phyloP scores from a whole-genome alignment of 106 monocot genomes.

The Apostasia shenzhenica region DNA sequence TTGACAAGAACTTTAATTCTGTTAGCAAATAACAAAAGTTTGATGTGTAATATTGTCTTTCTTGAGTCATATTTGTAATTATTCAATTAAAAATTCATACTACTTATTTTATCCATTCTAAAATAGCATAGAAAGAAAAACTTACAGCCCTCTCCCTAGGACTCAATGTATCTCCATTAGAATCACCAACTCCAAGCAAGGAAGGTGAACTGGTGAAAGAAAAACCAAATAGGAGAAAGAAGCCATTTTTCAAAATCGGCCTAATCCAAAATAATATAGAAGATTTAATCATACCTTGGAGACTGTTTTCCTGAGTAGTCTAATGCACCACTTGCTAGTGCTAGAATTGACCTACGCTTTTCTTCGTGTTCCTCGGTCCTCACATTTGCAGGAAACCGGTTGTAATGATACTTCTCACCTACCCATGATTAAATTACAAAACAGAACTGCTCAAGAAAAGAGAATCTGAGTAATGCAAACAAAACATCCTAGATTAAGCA shows the following conservation, averaged over 20 bases:
- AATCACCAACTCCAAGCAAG: constrained; percentile 23
- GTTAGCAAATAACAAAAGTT: too few species aligned
- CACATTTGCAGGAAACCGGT: constrained; percentile 74
- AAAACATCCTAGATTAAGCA: background rate
- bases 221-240: constrained; percentile 2
- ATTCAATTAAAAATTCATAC: background rate
- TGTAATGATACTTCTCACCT: constrained; percentile 48
- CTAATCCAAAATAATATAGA: background rate
- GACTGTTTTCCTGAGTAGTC: constrained; percentile 31
- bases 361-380: constrained; percentile 94
- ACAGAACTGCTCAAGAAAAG: background rate
- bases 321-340: constrained; percentile 48
- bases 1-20: too few species aligned
- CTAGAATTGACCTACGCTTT: constrained; percentile 68
- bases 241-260: background rate
- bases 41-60: too few species aligned
- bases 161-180: constrained; percentile 66
- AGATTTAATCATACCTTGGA: constrained; percentile 34
- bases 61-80: background rate
- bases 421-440: constrained; percentile 4
- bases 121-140: background rate
- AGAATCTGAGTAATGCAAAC: background rate
- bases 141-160: constrained; percentile 88
- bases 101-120: background rate
- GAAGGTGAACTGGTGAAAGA: constrained; percentile 45